Conservation (phyloP, 2,329 filamentous ascomycete species). For the Xylariales sp. region DNA sequence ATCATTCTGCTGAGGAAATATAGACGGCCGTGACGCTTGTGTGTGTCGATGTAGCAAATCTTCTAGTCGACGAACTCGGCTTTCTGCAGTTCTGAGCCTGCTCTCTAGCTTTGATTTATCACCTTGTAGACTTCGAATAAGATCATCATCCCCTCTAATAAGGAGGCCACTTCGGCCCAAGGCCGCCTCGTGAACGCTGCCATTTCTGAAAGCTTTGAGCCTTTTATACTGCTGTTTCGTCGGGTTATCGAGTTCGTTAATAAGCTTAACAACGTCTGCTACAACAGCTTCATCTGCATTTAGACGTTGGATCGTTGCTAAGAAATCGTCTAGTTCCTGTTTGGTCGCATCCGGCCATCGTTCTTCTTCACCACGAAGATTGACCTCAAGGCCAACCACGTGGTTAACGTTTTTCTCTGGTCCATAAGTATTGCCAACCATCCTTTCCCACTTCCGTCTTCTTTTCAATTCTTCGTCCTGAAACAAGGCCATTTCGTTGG, state of each 20-base stretch:
- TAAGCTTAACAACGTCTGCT: slow-evolving; percentile 78
- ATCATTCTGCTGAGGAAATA: slow-evolving; percentile 66
- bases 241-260: slow-evolving; percentile 82
- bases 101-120: slow-evolving; percentile 82
- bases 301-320: slow-evolving; percentile 72
- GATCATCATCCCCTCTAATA: slow-evolving; percentile 87
- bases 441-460: slow-evolving; percentile 89
- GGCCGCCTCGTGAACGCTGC: slow-evolving; percentile 90
- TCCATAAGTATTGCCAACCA: slow-evolving; percentile 79
- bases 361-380: slow-evolving; percentile 81
- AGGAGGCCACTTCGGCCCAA: slow-evolving; percentile 88
- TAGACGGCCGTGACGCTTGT: slow-evolving; percentile 65
- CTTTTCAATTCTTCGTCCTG: slow-evolving; percentile 93
- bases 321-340: slow-evolving; percentile 80
- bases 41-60: slow-evolving; percentile 89
- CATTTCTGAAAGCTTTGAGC: slow-evolving; percentile 94
- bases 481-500: slow-evolving; percentile 91
- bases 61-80: slow-evolving; percentile 89
- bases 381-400: slow-evolving; percentile 84
- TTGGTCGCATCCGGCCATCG: slow-evolving; percentile 83
- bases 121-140: slow-evolving; percentile 79
- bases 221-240: slow-evolving; percentile 88
- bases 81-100: slow-evolving; percentile 84
- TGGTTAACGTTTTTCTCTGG: slow-evolving; percentile 74
- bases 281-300: slow-evolving; percentile 74